Percentiles rank a stretch among this genome's conserved stretches.
These are phyloP conservation scores for Microdochium bolleyi DNA, from an alignment of 2,329 filamentous ascomycete genomes.

Conservation along the genomic window DNA sequence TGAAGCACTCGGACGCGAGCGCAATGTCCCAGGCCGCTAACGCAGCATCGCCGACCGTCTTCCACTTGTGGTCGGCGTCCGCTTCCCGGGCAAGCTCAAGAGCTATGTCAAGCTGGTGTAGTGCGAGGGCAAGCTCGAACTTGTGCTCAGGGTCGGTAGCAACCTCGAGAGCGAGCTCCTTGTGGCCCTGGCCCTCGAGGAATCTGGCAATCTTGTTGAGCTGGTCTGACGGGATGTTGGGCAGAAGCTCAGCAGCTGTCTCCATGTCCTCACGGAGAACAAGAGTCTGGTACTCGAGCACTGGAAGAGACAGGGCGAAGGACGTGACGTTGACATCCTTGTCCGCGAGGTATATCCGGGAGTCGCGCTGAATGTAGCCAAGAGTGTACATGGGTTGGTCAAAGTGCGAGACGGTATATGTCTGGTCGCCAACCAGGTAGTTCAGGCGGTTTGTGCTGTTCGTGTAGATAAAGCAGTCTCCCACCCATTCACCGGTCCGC, in stretches of 20 bases:
- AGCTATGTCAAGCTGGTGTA: slow-evolving; percentile 79
- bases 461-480: slow-evolving; percentile 98
- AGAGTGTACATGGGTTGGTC: slow-evolving; percentile 92
- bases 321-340: slow-evolving; percentile 92
- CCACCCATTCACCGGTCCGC: slow-evolving; percentile 93
- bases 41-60: slow-evolving; percentile 89
- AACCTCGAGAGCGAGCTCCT: slow-evolving; percentile 89
- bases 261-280: slow-evolving; percentile 93
- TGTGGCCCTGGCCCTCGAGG: slow-evolving; percentile 93
- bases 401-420: slow-evolving; percentile 95
- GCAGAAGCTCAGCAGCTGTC: slow-evolving; percentile 75
- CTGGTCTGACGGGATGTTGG: slow-evolving; percentile 81
- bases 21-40: slow-evolving; percentile 78
- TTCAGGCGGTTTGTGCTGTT: slow-evolving; percentile 95
- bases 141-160: slow-evolving; percentile 94
- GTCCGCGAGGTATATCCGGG: slow-evolving; percentile 89
- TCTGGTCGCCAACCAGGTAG: slow-evolving; percentile 96
- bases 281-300: slow-evolving; percentile 94
- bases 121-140: slow-evolving; percentile 79
- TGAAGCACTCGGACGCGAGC: slow-evolving; percentile 89
- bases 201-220: slow-evolving; percentile 98
- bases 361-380: slow-evolving; percentile 91
- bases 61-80: slow-evolving; percentile 96
- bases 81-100: slow-evolving; percentile 75
- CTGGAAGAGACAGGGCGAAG: slow-evolving; percentile 81